Base-by-base conservation (phyloP, 2,329 filamentous ascomycete species). In the Neospermospora avenae region DNA sequence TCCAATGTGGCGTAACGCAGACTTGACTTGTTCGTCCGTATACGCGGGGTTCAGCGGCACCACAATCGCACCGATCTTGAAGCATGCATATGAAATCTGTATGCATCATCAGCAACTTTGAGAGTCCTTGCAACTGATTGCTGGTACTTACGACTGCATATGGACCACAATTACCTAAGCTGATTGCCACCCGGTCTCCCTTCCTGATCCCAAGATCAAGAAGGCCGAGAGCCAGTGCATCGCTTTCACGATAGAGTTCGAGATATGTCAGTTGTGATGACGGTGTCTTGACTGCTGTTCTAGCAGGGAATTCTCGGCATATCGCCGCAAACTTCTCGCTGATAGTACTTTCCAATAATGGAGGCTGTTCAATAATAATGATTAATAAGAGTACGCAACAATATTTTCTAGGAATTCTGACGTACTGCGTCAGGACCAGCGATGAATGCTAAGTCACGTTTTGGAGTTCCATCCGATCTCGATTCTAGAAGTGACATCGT, bases 31-130 rank as follows among this genome's bases (percentile, higher is more conserved):
- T 1, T 82, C 84, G 3, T 85, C 81, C 1, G 89, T 93, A 71
- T 93, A 93, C 0, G 89, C 92, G 74, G 91, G 93, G 76, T 93
- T 93, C 66, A 93, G 77, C 37, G 91, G 90, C 25, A 92, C 89
- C 54, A 92, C 77, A 48, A 89, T 85, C 44, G 83, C 85, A 8
- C 87, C 86, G 14, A 88, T 81, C n/a, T 65, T 58, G 20, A 53
- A 45, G 42, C 57, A 58, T 22, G 48, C 57, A 39, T 53, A 53
- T 14, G 39, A 44, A n/a, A 57, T 37, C 55, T 57, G 34, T 34
- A 25, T 4, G 16, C 16, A n/a, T 4, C 7, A 13, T 53, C 20
- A 53, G 49, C 34, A 11, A 25, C 3, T 6, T 20, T 18, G 22
- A n/a, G 2, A 31, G 6, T 37, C 49, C 4, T 16, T 28, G 20